Conservation (phyloP, 768 basidiomycete species). For the Mycena leptocephala region DNA sequence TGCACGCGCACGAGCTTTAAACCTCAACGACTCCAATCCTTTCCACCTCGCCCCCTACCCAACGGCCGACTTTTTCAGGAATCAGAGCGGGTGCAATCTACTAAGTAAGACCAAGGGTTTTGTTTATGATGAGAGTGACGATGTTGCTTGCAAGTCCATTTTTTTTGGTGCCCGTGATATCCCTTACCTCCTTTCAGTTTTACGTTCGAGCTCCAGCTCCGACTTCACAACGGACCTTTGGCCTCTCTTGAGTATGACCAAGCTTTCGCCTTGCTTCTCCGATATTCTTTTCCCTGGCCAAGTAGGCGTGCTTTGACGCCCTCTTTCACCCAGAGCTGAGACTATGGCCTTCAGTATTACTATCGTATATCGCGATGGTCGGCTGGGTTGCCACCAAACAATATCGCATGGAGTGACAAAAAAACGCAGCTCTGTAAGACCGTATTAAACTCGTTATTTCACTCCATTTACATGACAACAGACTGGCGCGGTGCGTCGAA, state of each 20-base stretch:
- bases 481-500: conserved; percentile 37
- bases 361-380: conserved; percentile 25
- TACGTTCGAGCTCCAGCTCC: conserved; percentile 31
- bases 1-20: not conserved
- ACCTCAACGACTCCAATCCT: conserved; percentile 13
- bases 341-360: conserved; percentile 9
- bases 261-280: conserved; percentile 34
- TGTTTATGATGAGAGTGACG: conserved; percentile 5
- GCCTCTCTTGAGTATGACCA: conserved; percentile 35
- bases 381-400: not conserved
- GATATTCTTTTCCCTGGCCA: conserved; percentile 34
- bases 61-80: conserved; percentile 27
- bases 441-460: not conserved
- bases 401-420: conserved; percentile 28
- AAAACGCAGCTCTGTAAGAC: conserved; percentile 28
- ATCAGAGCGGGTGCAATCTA: conserved; percentile 29
- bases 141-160: conserved; percentile 16
- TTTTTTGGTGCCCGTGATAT: not conserved
- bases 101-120: conserved; percentile 17
- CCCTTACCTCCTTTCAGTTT: not conserved
- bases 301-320: not conserved
- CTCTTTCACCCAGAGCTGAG: not conserved
- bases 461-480: not conserved
- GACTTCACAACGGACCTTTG: conserved; percentile 37
- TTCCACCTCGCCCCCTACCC: conserved; percentile 28